Percentiles rank a stretch among this genome's conserved stretches.
phyloP scores from a whole-genome alignment of 2,329 filamentous ascomycete genomes.

The Penicillium capsulatum region DNA sequence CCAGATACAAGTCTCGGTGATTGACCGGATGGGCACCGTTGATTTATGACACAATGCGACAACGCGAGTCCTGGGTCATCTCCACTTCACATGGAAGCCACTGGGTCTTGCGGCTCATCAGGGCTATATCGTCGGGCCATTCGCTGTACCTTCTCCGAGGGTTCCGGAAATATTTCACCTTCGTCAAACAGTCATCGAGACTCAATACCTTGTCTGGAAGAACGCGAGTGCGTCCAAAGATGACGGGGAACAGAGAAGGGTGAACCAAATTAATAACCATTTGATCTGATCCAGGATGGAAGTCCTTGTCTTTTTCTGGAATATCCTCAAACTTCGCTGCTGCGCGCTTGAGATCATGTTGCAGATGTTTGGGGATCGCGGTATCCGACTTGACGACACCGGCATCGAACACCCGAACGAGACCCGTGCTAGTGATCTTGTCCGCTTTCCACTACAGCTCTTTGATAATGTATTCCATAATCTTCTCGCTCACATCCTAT shows the following conservation, averaged over 20 bases:
- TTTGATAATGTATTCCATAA: constrained; percentile 41
- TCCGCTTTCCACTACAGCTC: constrained; percentile 51
- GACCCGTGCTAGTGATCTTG: constrained; percentile 36
- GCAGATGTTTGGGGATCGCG: constrained; percentile 40
- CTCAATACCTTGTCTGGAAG: constrained; percentile 19
- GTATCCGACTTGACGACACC: constrained; percentile 54
- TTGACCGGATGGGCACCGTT: constrained; percentile 43
- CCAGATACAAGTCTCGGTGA: constrained; percentile 32
- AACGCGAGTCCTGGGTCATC: constrained; percentile 15
- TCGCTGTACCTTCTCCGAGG: too few species aligned
- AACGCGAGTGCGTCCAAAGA: constrained; percentile 27
- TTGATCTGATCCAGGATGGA: constrained; percentile 56
- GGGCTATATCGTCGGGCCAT: not conserved
- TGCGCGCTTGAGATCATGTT: constrained; percentile 43
- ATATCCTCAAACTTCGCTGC: constrained; percentile 48
- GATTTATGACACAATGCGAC: constrained; percentile 40
- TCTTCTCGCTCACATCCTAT: constrained; percentile 29
- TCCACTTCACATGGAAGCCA: constrained; percentile 46
- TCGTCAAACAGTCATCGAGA: constrained; percentile 21
- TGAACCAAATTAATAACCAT: constrained; percentile 63
- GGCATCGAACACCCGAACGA: constrained; percentile 45
- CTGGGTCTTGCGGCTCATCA: constrained; percentile 38
- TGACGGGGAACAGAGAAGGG: constrained; percentile 49
- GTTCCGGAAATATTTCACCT: too few species aligned
- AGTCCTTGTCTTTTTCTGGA: constrained; percentile 52